Evolutionary conservation across 2,329 filamentous ascomycete species (phyloP).

Genomic region (Drechmeria coniospora): DNA sequence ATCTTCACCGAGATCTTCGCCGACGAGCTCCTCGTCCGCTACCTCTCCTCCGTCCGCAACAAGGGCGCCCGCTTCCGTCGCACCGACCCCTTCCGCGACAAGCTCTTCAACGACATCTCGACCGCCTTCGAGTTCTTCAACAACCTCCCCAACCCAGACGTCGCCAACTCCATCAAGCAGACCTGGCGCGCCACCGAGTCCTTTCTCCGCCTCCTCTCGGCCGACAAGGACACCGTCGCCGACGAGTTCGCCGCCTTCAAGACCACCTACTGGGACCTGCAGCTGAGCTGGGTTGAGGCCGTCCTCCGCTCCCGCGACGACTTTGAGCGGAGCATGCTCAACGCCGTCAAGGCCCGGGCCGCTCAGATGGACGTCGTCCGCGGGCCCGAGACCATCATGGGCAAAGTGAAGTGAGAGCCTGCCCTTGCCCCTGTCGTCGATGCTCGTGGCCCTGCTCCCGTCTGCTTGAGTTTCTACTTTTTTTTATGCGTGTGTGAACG

Average conservation of each 20-base stretch:
- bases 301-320: slow-evolving; percentile 79
- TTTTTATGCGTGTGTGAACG: too few relatives aligned
- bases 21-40: slow-evolving; percentile 77
- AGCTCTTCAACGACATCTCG: slow-evolving; percentile 84
- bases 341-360: slow-evolving; percentile 74
- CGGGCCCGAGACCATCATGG: slow-evolving; percentile 86
- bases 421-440: too few relatives aligned
- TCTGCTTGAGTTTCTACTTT: background rate
- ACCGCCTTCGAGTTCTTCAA: slow-evolving; percentile 85
- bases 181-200: slow-evolving; percentile 86
- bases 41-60: slow-evolving; percentile 75
- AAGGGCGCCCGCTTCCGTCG: slow-evolving; percentile 79
- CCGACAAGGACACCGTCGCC: slow-evolving; percentile 57
- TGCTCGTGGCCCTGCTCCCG: too few relatives aligned
- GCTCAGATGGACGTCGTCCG: slow-evolving; percentile 70
- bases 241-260: slow-evolving; percentile 77
- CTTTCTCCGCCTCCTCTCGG: slow-evolving; percentile 65
- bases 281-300: slow-evolving; percentile 89
- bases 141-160: slow-evolving; percentile 51
- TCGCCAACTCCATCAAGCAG: slow-evolving; percentile 62
- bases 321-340: slow-evolving; percentile 82
- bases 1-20: slow-evolving; percentile 88
- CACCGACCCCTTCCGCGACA: slow-evolving; percentile 75
- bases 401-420: slow-evolving; percentile 62
- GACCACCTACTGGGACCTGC: slow-evolving; percentile 77